Evolutionary conservation across 805 yeast genomes (phyloP).

Genomic region (Saturnispora besseyi): DNA sequence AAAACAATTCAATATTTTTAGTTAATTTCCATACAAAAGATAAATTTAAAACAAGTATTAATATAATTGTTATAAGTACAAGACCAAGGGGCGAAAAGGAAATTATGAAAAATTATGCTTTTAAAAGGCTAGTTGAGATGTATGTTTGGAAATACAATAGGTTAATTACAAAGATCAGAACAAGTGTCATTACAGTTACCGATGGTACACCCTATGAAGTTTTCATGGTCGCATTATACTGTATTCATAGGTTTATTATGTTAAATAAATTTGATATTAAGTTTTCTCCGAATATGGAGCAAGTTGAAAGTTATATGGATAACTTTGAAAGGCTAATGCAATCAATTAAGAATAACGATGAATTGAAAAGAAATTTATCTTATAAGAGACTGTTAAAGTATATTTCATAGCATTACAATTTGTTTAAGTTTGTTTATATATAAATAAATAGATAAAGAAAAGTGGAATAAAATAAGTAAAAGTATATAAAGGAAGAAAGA

Average conservation of each 20-base stretch:
- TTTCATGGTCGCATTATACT: conserved; percentile 20
- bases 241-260: conserved; percentile 22
- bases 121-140: conserved; percentile 25
- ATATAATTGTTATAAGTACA: conserved; percentile 22
- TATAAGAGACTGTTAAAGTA: conserved; percentile 7
- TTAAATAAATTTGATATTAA: conserved; percentile 18
- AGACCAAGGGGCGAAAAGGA: conserved; percentile 22
- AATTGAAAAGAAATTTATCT: conserved; percentile 10
- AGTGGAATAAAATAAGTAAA: conserved; percentile 1
- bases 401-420: background rate
- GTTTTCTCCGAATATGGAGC: conserved; percentile 15
- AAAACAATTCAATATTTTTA: conserved; percentile 23
- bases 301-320: conserved; percentile 22
- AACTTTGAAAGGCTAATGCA: conserved; percentile 25
- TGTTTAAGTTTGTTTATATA: background rate
- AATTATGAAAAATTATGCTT: conserved; percentile 21
- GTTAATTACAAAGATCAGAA: conserved; percentile 19
- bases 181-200: conserved; percentile 16
- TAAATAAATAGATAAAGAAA: background rate
- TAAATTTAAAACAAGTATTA: conserved; percentile 12
- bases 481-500: background rate
- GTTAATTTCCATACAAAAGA: conserved; percentile 21
- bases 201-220: conserved; percentile 20
- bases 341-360: conserved; percentile 15
- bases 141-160: conserved; percentile 25